Base-by-base conservation (phyloP, 495 filamentous ascomycete genomes). In the Daldinia childiae region DNA sequence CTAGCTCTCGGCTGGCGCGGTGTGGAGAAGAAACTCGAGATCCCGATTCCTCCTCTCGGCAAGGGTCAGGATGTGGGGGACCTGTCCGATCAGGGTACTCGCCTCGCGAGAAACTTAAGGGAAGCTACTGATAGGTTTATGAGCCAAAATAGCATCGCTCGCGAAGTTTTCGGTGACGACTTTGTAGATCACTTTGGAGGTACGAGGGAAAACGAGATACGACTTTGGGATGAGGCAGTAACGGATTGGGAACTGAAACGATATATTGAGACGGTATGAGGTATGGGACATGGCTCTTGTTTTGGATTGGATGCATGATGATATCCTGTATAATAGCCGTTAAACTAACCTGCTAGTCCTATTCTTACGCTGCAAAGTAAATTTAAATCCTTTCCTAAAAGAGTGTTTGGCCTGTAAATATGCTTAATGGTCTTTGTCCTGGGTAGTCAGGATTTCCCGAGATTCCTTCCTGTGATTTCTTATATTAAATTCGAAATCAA, bases 131-230 rank as follows among this genome's bases (percentile, higher is more conserved):
- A 87, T 45, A 84, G 86, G 48, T 97, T 99, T 75, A 89, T 83
- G 80, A 82, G 87, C 27, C 83, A 86, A 56, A 92, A 87, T 12
- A 97, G 94, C 78, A 85, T 97, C 14, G 95, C 95, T 41, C 84
- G 95, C 56, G 92, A 98, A 78, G 92, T 95, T 0, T 93, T 99
- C 78, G 96, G 96, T 0, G 90, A 98, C 79, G 92, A 91, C 9
- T 99, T 99, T 79, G 94, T 99, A 7, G 93, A 98, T 3, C 96
- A 99, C 77, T 99, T 88, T 83, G 92, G 90, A 4, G 95, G 95
- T 7, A 97, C 95, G 24, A 88, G 95, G 65, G 92, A 95, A 74
- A 94, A 99, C 79, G 95, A 99, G 79, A 85, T 94, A 72, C 83
- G 89, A 66, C 80, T 97, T 17, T 99, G 93, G 93, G 93, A 99